Conservation (phyloP, 371 early-diverging fungal genomes). For the Apophysomyces elegans region DNA sequence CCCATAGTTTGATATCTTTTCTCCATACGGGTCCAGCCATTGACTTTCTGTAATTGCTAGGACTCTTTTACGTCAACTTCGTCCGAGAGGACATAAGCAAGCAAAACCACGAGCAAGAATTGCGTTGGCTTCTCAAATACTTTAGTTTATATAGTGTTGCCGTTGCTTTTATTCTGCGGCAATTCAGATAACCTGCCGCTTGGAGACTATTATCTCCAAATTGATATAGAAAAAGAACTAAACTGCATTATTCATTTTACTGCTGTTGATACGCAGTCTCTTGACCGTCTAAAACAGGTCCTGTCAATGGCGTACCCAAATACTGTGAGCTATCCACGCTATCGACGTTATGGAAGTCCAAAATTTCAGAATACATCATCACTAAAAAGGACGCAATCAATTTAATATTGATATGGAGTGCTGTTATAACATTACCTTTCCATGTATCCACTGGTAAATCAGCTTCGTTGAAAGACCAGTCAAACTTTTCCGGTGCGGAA, state of each 20-base stretch:
- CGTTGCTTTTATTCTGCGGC: no score
- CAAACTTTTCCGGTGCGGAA: constrained; percentile 79
- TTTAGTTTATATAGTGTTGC: no score
- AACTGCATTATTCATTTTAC: neutral
- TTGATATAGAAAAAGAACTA: neutral
- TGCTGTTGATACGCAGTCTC: constrained; percentile 36
- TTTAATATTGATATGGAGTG: neutral
- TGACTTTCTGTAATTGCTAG: no score
- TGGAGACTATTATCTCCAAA: no score
- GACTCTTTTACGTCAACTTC: no score
- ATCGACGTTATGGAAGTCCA: constrained; percentile 69
- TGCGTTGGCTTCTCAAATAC: no score
- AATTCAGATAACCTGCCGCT: no score
- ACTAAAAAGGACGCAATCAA: constrained; percentile 27
- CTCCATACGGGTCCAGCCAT: no score
- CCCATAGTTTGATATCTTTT: no score
- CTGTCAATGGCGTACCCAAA: constrained; percentile 50
- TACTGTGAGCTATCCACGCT: constrained; percentile 47
- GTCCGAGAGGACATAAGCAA: no score
- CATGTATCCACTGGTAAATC: constrained; percentile 88
- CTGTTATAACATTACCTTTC: constrained; percentile 64
- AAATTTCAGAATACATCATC: constrained; percentile 74
- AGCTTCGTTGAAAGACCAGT: constrained; percentile 95
- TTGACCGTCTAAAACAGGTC: constrained; percentile 38
- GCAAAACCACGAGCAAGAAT: no score